A percentile compares a stretch with the other conserved stretches of the same genome.
These are phyloP conservation scores for Sextonia rubra DNA, from an alignment of 164 flowering plant genomes.

Conservation along the genomic window DNA sequence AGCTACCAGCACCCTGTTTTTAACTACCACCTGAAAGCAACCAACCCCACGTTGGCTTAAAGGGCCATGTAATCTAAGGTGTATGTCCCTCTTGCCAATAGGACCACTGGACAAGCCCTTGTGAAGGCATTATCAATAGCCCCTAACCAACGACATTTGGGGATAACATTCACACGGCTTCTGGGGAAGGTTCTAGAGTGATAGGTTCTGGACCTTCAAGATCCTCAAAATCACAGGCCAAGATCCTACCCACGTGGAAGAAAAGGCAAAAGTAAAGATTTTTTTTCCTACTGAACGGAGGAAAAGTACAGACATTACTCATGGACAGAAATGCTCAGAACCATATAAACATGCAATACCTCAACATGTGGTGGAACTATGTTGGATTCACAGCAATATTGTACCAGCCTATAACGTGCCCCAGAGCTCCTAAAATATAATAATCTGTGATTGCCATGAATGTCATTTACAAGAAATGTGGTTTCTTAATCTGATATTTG, in stretches of 20 bases:
- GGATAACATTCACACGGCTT: constrained; percentile 4
- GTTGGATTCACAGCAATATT: no score
- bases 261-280: not conserved
- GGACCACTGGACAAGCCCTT: constrained; percentile 2
- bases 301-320: not conserved
- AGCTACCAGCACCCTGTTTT: not conserved
- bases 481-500: no score
- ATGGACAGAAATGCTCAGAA: not conserved
- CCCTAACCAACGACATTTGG: not conserved
- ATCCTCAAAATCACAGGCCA: no score
- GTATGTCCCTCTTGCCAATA: not conserved
- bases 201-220: not conserved
- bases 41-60: not conserved
- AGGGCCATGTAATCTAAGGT: not conserved
- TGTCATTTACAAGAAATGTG: no score
- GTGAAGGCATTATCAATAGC: constrained; percentile 7
- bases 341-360: not conserved
- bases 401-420: no score
- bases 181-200: not conserved
- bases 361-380: no score
- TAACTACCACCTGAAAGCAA: not conserved
- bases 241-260: not conserved
- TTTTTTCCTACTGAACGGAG: no score
- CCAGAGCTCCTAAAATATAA: no score
- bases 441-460: no score